Percentiles rank a stretch among this genome's conserved stretches.
phyloP scores from a whole-genome alignment of 2,329 filamentous ascomycete genomes.

The Beauveria sp. region DNA sequence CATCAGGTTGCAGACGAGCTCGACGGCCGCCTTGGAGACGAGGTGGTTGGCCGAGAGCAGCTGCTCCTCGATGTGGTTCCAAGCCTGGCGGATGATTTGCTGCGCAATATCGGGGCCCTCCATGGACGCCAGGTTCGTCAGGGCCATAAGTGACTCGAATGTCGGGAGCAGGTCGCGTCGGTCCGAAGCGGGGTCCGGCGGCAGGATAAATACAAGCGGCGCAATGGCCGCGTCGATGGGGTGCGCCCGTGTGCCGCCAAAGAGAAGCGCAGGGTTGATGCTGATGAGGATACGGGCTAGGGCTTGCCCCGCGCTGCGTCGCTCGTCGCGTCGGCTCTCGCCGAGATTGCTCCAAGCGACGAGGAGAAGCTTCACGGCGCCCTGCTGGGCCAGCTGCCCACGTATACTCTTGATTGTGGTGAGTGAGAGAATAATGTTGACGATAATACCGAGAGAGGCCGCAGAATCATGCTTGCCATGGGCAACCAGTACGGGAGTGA shows the following conservation, averaged over 20 bases:
- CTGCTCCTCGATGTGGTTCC: conserved; percentile 73
- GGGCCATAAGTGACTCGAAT: conserved; percentile 83
- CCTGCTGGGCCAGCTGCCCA: conserved; percentile 81
- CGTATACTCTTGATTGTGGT: conserved; percentile 67
- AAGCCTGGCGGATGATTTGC: conserved; percentile 65
- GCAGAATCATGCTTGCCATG: conserved; percentile 66
- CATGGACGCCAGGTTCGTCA: conserved; percentile 86
- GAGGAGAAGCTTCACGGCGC: conserved; percentile 79
- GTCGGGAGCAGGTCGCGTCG: conserved; percentile 75
- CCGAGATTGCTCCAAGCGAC: conserved; percentile 58
- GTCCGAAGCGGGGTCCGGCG: conserved; percentile 52
- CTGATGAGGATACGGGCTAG: conserved; percentile 81
- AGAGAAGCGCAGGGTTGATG: conserved; percentile 76
- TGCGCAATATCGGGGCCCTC: conserved; percentile 58
- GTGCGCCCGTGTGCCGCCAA: conserved; percentile 66
- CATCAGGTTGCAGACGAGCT: conserved; percentile 87
- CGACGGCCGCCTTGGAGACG: conserved; percentile 75
- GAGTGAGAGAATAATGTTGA: conserved; percentile 70
- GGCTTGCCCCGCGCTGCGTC: conserved; percentile 65
- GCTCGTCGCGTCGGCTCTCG: conserved; percentile 34
- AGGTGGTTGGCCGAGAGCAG: conserved; percentile 68
- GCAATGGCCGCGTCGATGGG: conserved; percentile 74
- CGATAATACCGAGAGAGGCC: conserved; percentile 62
- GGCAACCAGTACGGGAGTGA: conserved; percentile 69
- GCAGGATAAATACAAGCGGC: conserved; percentile 68